phyloP scores from a whole-genome alignment of 2,329 filamentous ascomycete genomes.

The Orbilia ellipsospora region DNA sequence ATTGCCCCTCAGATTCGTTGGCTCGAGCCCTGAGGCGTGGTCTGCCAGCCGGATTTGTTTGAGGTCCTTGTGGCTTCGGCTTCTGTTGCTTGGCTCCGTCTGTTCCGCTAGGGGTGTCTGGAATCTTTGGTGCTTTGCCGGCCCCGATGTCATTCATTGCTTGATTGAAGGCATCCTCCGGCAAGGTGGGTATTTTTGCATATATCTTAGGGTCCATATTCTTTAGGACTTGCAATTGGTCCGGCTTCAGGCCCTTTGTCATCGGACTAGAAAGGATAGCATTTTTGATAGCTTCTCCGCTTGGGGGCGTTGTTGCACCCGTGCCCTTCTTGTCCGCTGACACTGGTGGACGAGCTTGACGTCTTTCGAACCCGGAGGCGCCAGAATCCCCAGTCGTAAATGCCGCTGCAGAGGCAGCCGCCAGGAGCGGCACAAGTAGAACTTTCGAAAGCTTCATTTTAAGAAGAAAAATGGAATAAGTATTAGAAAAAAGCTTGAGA shows the following conservation, averaged over 20 bases:
- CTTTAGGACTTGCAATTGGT: neutral
- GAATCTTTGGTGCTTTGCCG: constrained; percentile 6
- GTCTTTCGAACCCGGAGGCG: neutral
- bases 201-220: neutral
- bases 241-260: neutral
- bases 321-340: constrained; percentile 1
- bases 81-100: neutral
- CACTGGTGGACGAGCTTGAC: no score
- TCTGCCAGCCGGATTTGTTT: no score
- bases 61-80: neutral
- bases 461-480: neutral
- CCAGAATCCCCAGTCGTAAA: no score
- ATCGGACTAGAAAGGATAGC: neutral
- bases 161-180: neutral
- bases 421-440: neutral
- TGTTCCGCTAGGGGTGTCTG: no score
- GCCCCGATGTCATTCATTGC: constrained; percentile 8
- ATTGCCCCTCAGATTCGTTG: neutral
- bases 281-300: neutral
- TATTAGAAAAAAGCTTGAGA: neutral
- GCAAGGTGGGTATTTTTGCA: neutral
- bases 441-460: constrained; percentile 1
- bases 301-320: neutral
- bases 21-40: no score
- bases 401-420: neutral